A percentile compares a stretch with the other conserved stretches of the same genome.
Conservation (phyloP, 2,329 filamentous ascomycete species). For the Cercospora janseana region DNA sequence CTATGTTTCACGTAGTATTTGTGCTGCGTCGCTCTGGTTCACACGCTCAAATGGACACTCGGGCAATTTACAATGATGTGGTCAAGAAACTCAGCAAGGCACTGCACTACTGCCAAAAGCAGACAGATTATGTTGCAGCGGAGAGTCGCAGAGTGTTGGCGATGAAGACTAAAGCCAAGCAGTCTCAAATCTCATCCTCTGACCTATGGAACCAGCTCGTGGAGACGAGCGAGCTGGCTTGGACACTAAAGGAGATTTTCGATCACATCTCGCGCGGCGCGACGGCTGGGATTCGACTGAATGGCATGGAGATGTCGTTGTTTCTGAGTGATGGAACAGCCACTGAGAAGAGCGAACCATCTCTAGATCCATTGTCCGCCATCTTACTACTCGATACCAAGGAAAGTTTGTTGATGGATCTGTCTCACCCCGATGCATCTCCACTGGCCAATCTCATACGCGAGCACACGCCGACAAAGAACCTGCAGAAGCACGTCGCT, state of each 20-base stretch:
- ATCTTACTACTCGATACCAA: constrained; percentile 82
- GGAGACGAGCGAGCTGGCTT: constrained; percentile 35
- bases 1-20: constrained; percentile 97
- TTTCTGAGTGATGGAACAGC: constrained; percentile 52
- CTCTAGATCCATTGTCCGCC: constrained; percentile 68
- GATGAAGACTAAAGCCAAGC: constrained; percentile 77
- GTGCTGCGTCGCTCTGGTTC: constrained; percentile 77
- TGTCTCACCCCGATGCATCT: constrained; percentile 69
- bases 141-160: constrained; percentile 80
- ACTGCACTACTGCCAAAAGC: constrained; percentile 87
- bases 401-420: constrained; percentile 69
- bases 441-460: constrained; percentile 73
- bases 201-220: constrained; percentile 32
- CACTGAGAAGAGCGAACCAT: not conserved
- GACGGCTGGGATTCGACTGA: constrained; percentile 51
- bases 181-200: constrained; percentile 46
- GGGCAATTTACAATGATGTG: constrained; percentile 81
- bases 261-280: constrained; percentile 23
- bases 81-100: constrained; percentile 91
- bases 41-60: constrained; percentile 67
- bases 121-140: constrained; percentile 85
- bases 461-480: constrained; percentile 60
- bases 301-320: constrained; percentile 66
- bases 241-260: constrained; percentile 34
- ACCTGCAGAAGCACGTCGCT: constrained; percentile 69